Percentiles rank a stretch among this genome's conserved stretches.
phyloP scores from a whole-genome alignment of 495 filamentous ascomycete species.

The Pseudomonodictys pantanalensis region DNA sequence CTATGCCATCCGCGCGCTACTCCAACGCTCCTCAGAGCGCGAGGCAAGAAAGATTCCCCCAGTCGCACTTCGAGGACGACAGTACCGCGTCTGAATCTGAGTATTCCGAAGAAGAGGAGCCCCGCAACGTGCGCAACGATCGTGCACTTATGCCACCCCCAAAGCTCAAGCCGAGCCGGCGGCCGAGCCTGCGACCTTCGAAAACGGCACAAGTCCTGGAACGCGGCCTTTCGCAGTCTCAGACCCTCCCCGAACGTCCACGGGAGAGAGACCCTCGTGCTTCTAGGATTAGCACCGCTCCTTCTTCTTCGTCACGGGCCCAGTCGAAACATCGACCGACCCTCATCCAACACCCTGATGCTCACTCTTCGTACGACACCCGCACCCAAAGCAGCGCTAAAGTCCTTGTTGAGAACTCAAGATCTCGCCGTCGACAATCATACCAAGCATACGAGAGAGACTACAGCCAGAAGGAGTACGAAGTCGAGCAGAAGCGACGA shows the following conservation, averaged over 20 bases:
- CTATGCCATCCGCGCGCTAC: conserved; percentile 11
- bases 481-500: conserved; percentile 1
- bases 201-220: conserved; percentile 14
- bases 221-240: conserved; percentile 25
- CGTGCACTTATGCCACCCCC: conserved; percentile 24
- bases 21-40: conserved; percentile 4
- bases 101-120: conserved; percentile 19
- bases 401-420: conserved; percentile 15
- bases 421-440: conserved; percentile 15
- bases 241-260: conserved; percentile 12
- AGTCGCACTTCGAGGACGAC: conserved; percentile 11
- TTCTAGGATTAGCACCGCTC: conserved; percentile 5
- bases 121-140: neutral
- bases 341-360: conserved; percentile 13
- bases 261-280: conserved; percentile 18
- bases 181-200: conserved; percentile 22
- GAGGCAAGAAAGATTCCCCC: neutral
- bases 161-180: conserved; percentile 6
- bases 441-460: conserved; percentile 1
- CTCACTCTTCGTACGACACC: conserved; percentile 18
- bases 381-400: conserved; percentile 8
- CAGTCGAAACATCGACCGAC: conserved; percentile 7
- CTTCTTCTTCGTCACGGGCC: conserved; percentile 5
- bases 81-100: conserved; percentile 25
- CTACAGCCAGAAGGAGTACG: too few relatives aligned